Conservation (phyloP, 345 rosid genomes). For the Syzygium aromaticum region DNA sequence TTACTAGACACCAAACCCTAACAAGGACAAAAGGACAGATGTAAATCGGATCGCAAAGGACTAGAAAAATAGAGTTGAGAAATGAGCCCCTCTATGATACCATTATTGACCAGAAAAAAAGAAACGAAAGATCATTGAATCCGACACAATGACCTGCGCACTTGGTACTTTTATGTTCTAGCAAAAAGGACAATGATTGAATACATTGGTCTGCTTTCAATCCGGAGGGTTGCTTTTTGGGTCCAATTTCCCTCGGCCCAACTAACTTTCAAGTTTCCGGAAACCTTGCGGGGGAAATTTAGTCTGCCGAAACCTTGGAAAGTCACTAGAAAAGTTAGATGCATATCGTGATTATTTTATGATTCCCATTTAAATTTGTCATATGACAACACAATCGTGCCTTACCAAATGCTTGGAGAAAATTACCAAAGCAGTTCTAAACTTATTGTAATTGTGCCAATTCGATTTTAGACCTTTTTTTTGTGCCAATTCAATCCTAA, state of each 20-base stretch:
- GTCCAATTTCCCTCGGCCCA: neutral
- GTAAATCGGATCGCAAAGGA: neutral
- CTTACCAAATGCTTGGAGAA: neutral
- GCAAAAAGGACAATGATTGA: neutral
- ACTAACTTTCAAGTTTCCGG: neutral
- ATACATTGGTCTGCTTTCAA: neutral
- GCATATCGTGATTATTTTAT: neutral
- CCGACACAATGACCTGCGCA: neutral
- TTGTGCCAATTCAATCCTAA: too few relatives aligned
- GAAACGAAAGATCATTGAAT: neutral
- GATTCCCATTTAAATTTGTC: neutral
- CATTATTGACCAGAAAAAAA: neutral
- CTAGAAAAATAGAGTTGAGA: neutral
- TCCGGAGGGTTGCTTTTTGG: neutral
- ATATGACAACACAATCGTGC: neutral
- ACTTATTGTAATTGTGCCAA: too few relatives aligned
- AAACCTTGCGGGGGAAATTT: neutral
- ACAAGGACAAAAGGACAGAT: neutral
- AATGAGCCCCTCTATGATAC: neutral
- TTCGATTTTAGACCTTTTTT: too few relatives aligned
- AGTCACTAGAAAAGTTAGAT: neutral
- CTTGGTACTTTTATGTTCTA: neutral
- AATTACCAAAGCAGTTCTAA: too few relatives aligned
- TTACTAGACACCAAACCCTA: neutral
- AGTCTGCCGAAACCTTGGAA: neutral